Evolutionary conservation across 2,329 filamentous ascomycete species (phyloP).

Genomic region (Eutypella sp.): DNA sequence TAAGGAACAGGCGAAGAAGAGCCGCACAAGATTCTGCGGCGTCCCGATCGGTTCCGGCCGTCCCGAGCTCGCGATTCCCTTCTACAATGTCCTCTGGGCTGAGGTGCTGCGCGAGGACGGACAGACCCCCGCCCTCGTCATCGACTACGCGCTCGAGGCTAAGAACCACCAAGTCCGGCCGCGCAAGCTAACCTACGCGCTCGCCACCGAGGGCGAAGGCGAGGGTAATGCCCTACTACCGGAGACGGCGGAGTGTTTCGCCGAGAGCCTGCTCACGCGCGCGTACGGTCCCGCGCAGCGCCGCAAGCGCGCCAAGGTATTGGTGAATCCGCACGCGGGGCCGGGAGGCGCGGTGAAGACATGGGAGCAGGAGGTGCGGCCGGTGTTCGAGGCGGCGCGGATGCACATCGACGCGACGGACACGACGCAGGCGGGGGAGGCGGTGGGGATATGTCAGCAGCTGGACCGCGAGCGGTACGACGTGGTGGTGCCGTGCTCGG

Average conservation of each 20-base stretch:
- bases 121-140: neutral
- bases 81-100: neutral
- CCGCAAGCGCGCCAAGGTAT: slow-evolving; percentile 74
- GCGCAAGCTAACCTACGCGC: slow-evolving; percentile 1
- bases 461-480: slow-evolving; percentile 79
- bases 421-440: slow-evolving; percentile 72
- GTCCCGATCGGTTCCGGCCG: neutral
- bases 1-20: neutral
- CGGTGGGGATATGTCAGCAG: slow-evolving; percentile 67
- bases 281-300: slow-evolving; percentile 67
- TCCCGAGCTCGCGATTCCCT: neutral
- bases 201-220: slow-evolving; percentile 16
- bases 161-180: neutral
- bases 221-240: slow-evolving; percentile 23
- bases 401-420: slow-evolving; percentile 70
- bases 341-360: slow-evolving; percentile 69
- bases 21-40: neutral
- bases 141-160: neutral
- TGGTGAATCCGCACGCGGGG: slow-evolving; percentile 88
- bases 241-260: slow-evolving; percentile 54
- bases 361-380: slow-evolving; percentile 71
- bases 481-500: slow-evolving; percentile 82
- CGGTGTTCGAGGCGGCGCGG: slow-evolving; percentile 75
- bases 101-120: neutral
- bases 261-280: slow-evolving; percentile 57